Evolutionary conservation across 805 yeast genomes (phyloP).

Genomic region (Pichia phayaonensis): DNA sequence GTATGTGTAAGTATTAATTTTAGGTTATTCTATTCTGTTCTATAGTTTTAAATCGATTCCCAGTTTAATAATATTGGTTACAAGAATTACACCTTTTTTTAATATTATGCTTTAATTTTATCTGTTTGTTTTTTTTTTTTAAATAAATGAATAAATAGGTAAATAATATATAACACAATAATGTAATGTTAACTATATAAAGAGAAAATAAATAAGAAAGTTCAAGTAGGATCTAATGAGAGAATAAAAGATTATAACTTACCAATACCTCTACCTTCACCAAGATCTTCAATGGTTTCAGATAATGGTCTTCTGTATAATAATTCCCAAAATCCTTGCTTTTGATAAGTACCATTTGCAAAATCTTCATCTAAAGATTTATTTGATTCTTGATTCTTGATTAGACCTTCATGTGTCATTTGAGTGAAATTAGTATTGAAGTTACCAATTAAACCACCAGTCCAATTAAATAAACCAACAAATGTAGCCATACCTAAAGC

Average conservation of each 20-base stretch:
- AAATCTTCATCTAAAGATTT: constrained; percentile 30
- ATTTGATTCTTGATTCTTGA: constrained; percentile 32
- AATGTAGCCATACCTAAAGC: constrained; percentile 36
- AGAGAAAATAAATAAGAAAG: not conserved
- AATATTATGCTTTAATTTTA: no score
- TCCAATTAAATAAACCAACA: constrained; percentile 47
- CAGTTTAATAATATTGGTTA: no score
- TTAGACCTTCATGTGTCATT: constrained; percentile 32
- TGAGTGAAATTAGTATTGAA: constrained; percentile 38
- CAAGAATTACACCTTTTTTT: not conserved
- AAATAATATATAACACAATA: not conserved
- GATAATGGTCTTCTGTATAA: constrained; percentile 75
- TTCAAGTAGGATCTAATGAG: not conserved
- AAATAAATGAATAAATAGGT: constrained; percentile 1
- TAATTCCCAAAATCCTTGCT: constrained; percentile 71
- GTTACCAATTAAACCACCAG: constrained; percentile 42
- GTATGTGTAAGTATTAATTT: not conserved
- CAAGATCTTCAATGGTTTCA: constrained; percentile 69
- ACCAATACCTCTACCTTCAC: constrained; percentile 56
- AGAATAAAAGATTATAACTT: constrained; percentile 15
- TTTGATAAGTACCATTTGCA: constrained; percentile 27
- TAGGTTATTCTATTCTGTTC: no score
- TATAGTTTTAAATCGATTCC: no score
- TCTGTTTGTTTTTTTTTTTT: not conserved
- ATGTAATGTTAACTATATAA: not conserved